A percentile compares a stretch with the other conserved stretches of the same genome.
Conservation (phyloP, 2,329 filamentous ascomycete species). For the Alternaria gansuensis region DNA sequence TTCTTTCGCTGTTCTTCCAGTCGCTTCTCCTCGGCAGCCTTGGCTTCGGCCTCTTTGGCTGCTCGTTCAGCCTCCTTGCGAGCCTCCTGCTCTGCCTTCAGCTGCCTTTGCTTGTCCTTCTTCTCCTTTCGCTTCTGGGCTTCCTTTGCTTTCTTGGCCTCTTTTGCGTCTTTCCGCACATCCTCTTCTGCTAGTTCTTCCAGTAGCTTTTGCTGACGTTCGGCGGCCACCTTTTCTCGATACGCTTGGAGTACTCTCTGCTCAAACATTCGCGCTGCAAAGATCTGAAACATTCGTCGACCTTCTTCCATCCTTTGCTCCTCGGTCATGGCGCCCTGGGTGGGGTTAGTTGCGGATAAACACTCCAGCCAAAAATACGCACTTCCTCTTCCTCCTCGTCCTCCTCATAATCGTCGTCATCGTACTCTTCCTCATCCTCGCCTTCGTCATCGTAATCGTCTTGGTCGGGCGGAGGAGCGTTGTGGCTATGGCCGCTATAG, state of each 20-base stretch:
- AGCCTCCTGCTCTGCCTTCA: slow-evolving; percentile 89
- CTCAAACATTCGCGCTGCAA: slow-evolving; percentile 98
- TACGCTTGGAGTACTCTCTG: slow-evolving; percentile 97
- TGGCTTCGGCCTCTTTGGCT: slow-evolving; percentile 80
- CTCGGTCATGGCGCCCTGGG: slow-evolving; percentile 93
- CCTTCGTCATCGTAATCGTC: slow-evolving; percentile 80
- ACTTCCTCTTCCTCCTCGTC: slow-evolving; percentile 50
- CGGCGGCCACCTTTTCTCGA: slow-evolving; percentile 92
- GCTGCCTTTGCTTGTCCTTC: slow-evolving; percentile 86
- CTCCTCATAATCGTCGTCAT: slow-evolving; percentile 66
- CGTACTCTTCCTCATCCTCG: slow-evolving; percentile 67
- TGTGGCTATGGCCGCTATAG: slow-evolving; percentile 71
- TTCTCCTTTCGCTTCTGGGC: slow-evolving; percentile 96
- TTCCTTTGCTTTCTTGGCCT: slow-evolving; percentile 92
- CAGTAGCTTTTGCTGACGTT: slow-evolving; percentile 88
- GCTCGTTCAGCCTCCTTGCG: slow-evolving; percentile 88
- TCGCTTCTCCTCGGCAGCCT: slow-evolving; percentile 79
- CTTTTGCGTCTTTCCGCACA: slow-evolving; percentile 76
- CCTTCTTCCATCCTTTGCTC: slow-evolving; percentile 99
- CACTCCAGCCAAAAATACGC: slow-evolving; percentile 31
- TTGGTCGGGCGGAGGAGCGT: slow-evolving; percentile 69
- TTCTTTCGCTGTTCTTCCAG: slow-evolving; percentile 81
- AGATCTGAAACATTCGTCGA: slow-evolving; percentile 98
- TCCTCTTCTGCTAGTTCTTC: slow-evolving; percentile 91
- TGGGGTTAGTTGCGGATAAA: slow-evolving; percentile 39